These are phyloP conservation scores for Hymenochaete sp. DNA, from an alignment of 1,284 basidiomycete genomes.

Conservation along the genomic window DNA sequence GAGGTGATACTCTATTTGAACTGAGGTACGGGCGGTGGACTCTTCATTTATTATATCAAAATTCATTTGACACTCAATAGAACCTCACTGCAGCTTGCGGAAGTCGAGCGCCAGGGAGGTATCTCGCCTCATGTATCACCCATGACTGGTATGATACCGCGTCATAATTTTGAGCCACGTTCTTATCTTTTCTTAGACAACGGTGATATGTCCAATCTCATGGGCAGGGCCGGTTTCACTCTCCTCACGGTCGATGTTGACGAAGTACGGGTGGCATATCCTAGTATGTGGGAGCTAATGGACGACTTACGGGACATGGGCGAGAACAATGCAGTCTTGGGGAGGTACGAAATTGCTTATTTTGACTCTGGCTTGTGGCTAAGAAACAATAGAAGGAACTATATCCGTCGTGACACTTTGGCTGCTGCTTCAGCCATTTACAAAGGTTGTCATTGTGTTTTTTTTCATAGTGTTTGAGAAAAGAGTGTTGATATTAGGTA, in stretches of 20 bases:
- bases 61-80: conserved; percentile 24
- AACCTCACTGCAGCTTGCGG: conserved; percentile 87
- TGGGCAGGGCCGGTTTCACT: conserved; percentile 89
- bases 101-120: conserved; percentile 91
- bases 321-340: conserved; percentile 87
- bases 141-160: conserved; percentile 73
- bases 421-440: conserved; percentile 91
- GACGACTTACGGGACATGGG: conserved; percentile 95
- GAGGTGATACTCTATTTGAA: conserved; percentile 96
- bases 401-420: conserved; percentile 80
- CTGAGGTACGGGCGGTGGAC: conserved; percentile 45
- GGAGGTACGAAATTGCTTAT: conserved; percentile 41
- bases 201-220: conserved; percentile 83
- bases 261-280: conserved; percentile 87
- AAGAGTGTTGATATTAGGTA: neutral
- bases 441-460: conserved; percentile 45
- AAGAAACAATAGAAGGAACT: conserved; percentile 41
- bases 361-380: neutral
- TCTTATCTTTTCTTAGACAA: conserved; percentile 50
- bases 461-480: neutral
- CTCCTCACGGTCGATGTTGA: conserved; percentile 94
- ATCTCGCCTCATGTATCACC: conserved; percentile 93
- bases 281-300: conserved; percentile 94
- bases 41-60: neutral
- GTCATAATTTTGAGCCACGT: neutral